Evolutionary conservation across 2,329 filamentous ascomycete species (phyloP), one percentile per base, ranked within the genome.

Genomic region (Ceratocystis ficicola): DNA sequence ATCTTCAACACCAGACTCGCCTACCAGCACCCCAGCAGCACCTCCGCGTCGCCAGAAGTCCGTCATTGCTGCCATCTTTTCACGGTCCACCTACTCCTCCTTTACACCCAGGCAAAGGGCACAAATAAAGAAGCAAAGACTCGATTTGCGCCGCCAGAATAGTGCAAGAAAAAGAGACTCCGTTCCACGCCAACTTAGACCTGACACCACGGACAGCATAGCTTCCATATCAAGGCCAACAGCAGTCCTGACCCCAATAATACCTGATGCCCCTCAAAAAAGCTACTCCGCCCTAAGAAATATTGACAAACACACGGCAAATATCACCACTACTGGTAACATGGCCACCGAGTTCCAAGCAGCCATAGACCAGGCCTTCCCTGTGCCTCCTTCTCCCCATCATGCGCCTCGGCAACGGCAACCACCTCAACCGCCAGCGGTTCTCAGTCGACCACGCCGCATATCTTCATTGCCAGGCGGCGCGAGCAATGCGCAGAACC

Each of bases 371-470:
- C 46, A 52, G 30, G 46, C 15, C 61, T 63, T 63, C 25, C 44
- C 61, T 5, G 28, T 48, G 12, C 61, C 61, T 25, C 44, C 61
- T 17, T 46, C 61, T 25, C 22, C 61, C 5, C 61, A 63, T 6
- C 15, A n/a, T 15, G 32, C 4, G 1, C 55, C 12, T n/a, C 30
- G 30, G 28, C 41, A 30, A 28, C 61, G 44, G 3, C 61, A 55
- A 25, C 65, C 46, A 25, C 46, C 46, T 28, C 46, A 46, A 28
- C 46, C 46, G 10, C 65, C 65, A 20, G 62, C 41, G 22, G 62
- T 69, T 25, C 71, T 76, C 44, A 77, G 76, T 69, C 71, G 75
- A 3, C 75, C 76, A 10, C 72, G 73, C 65, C 75, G 74, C 67
- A 72, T 77, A 2, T 75, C 75, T 1, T 70, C 70, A 46, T 71